Base-by-base conservation (phyloP, 306 rosid species). In the Begonia peltatifolia region DNA sequence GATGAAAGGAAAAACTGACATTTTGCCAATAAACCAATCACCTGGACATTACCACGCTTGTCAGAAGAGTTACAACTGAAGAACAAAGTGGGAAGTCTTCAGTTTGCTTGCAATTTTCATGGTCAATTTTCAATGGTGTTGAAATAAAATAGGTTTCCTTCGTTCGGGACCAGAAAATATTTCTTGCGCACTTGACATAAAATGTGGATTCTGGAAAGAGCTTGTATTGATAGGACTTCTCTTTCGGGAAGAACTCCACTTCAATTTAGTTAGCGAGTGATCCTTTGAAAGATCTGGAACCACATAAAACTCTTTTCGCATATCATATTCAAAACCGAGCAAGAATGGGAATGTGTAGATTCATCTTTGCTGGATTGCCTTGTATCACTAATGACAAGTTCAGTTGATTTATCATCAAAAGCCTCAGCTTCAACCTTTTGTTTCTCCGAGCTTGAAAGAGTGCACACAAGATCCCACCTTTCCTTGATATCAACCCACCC, bases 1-100 rank as follows among this genome's bases (percentile, higher is more conserved):
- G n/a, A n/a, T n/a, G 12, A 10, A 44, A 2, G 12, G 3, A 13
- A 13, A 3, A 44, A 44, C 2, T 2, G 13, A 6, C n/a, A 44
- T 10, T 10, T 11, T 11, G 47, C n/a, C n/a, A 11, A 44, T 2
- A 15, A 13, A 2, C 10, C 16, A 30, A 48, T 71, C 78, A 85
- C 67, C 84, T 85, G 59, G 92, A 89, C 97, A 89, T 78, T 44
- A 89, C 95, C 82, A 80, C 57, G 71, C 71, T 89, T 15, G 87
- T 70, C 61, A 82, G 62, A 30, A 79, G 66, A 2, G 95, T 77
- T 47, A 71, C 97, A 30, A 84, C 97, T 1, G 93, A 74, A 42
- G 94, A 68, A 55, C 59, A 62, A 63, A 89, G 82, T 30, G 72
- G 61, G 18, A 87, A 82, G 71, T 82, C 97, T 13, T 86, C 81